Conservation (phyloP, 768 basidiomycete species). For the Cantharellus cinnabarinus region DNA sequence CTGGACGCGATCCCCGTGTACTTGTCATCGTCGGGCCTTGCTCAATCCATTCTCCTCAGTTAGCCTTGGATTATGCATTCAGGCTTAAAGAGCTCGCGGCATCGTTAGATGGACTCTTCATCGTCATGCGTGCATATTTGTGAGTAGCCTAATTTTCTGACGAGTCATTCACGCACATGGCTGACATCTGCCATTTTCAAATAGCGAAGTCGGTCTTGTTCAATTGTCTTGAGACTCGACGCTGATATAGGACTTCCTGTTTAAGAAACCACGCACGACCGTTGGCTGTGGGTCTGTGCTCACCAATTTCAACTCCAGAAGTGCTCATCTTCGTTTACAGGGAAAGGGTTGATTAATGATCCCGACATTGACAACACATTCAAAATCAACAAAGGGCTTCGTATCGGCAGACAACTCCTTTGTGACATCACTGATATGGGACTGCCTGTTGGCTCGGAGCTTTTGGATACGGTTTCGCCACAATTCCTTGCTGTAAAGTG, state of each 20-base stretch:
- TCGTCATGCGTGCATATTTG: slow-evolving; percentile 97
- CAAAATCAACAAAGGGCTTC: slow-evolving; percentile 92
- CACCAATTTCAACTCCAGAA: not conserved
- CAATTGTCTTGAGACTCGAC: not conserved
- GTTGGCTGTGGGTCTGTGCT: slow-evolving; percentile 42
- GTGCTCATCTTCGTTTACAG: slow-evolving; percentile 14
- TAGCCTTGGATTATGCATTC: slow-evolving; percentile 68
- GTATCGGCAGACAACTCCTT: slow-evolving; percentile 69
- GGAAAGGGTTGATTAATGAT: slow-evolving; percentile 65
- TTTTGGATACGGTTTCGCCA: slow-evolving; percentile 70
- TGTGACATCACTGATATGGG: slow-evolving; percentile 80
- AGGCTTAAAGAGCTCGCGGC: slow-evolving; percentile 46
- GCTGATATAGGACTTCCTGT: not conserved
- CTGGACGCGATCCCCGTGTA: slow-evolving; percentile 68
- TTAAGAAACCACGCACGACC: slow-evolving; percentile 85
- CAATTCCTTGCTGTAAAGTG: slow-evolving; percentile 52
- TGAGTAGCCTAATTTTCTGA: slow-evolving; percentile 23
- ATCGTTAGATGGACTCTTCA: slow-evolving; percentile 42
- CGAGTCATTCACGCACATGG: slow-evolving; percentile 1
- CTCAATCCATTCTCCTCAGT: slow-evolving; percentile 76
- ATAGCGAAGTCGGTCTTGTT: slow-evolving; percentile 2
- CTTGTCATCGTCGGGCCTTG: slow-evolving; percentile 91
- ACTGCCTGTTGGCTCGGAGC: slow-evolving; percentile 83
- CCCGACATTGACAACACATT: slow-evolving; percentile 90
- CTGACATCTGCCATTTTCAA: not conserved